These are phyloP conservation scores for Paramecium biaurelia DNA, from an alignment of 73 alveolate species.

Conservation along the genomic window DNA sequence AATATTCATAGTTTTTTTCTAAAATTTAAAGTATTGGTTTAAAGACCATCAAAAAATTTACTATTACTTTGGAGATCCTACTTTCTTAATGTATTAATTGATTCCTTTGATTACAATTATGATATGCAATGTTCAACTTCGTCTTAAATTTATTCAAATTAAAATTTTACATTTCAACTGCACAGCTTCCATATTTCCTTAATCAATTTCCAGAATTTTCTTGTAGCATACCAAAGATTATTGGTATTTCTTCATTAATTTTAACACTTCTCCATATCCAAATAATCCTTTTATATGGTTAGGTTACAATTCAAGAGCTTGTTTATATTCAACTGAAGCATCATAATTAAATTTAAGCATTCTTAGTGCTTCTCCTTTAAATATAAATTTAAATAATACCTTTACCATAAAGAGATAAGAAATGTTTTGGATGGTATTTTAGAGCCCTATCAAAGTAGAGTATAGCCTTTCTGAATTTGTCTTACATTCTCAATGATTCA, in stretches of 20 bases:
- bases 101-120: not conserved
- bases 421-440: not conserved
- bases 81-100: not conserved
- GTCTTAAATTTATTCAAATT: not conserved
- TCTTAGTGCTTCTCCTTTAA: not conserved
- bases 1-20: not conserved
- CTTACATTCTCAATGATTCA: not conserved
- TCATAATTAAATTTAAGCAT: not conserved
- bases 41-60: not conserved
- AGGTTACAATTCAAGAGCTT: not conserved
- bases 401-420: slow-evolving; percentile 5
- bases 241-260: not conserved
- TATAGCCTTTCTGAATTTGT: not conserved
- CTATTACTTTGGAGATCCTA: not conserved
- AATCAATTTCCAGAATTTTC: not conserved
- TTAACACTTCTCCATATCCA: not conserved
- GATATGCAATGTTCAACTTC: not conserved
- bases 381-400: not conserved
- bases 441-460: not conserved
- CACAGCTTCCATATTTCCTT: not conserved
- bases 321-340: not conserved
- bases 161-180: not conserved
- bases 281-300: not conserved
- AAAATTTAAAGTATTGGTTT: not conserved
- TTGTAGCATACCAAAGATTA: not conserved